Base-by-base conservation (phyloP, 2,329 filamentous ascomycete species). In the Fusarium sarcochroum region DNA sequence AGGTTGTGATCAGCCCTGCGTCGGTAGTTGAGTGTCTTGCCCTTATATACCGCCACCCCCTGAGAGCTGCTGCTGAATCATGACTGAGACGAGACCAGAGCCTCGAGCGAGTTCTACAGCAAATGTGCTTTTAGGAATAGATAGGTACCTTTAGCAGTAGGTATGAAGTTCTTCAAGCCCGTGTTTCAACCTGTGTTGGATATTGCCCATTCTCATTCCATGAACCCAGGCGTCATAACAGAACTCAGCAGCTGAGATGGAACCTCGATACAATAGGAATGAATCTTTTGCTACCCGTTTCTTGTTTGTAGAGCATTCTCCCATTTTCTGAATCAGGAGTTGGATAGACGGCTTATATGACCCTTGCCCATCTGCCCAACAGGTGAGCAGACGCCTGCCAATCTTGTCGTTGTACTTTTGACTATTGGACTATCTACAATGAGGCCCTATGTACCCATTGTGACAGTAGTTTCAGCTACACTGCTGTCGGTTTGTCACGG, bases 401-500 rank as follows among this genome's bases (percentile, higher is more conserved):
- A 13, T 1, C 6, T 38, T 7, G 17, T 7, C 23, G 3, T 38
- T n/a, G 15, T 49, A 17, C 8, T 2, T 18, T 15, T 18, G 15
- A 7, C 6, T 3, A 3, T 25, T 4, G 10, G 2, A 27, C n/a
- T 27, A 30, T 11, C 3, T 13, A 23, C 3, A 21, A 45, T 45
- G 45, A 30, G 40, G 47, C 17, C 21, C 13, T 47, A 15, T 10
- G 4, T 18, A 7, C 5, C 14, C 18, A 42, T 8, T 35, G 6
- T 60, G 3, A 5, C 34, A 18, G 10, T 41, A 3, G 42, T 47
- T 6, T 62, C 21, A n/a, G 21, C 42, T 14, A 4, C 30, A 2
- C 42, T 57, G 11, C 38, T 61, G 8, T 35, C 57, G 20, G 46
- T 34, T 17, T 48, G 37, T 11, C 10, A 7, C 6, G 50, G 42